Conservation (phyloP, 495 filamentous ascomycete species). For the Penicillium macrosclerotiorum region DNA sequence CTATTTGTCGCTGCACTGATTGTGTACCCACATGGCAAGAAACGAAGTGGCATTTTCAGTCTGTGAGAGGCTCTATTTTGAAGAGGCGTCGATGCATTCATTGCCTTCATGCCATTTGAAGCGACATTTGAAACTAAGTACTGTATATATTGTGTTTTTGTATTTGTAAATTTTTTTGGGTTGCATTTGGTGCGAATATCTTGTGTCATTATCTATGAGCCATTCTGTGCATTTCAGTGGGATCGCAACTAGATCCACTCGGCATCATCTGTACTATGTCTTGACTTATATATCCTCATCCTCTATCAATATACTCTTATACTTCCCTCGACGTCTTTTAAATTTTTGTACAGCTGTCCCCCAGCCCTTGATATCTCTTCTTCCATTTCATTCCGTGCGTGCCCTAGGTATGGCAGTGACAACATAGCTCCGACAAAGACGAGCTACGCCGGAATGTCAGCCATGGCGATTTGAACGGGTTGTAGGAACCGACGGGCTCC, state of each 20-base stretch:
- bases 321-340: neutral
- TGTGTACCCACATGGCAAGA: constrained; percentile 81
- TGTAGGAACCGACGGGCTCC: too few species aligned
- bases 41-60: constrained; percentile 78
- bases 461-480: too few species aligned
- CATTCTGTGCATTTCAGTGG: too few species aligned
- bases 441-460: too few species aligned
- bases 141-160: neutral
- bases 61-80: constrained; percentile 58
- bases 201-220: too few species aligned
- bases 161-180: neutral
- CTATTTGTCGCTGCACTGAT: constrained; percentile 76
- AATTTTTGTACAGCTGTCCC: neutral
- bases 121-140: neutral
- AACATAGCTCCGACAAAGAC: too few species aligned
- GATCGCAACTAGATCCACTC: neutral
- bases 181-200: neutral
- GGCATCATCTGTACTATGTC: neutral
- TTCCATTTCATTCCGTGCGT: too few species aligned
- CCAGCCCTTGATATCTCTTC: too few species aligned
- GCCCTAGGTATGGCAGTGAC: too few species aligned
- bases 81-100: too few species aligned
- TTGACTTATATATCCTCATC: neutral
- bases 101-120: constrained; percentile 9
- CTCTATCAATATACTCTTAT: neutral